Conservation (phyloP, 768 basidiomycete species). For the Ephemerocybe angulata region DNA sequence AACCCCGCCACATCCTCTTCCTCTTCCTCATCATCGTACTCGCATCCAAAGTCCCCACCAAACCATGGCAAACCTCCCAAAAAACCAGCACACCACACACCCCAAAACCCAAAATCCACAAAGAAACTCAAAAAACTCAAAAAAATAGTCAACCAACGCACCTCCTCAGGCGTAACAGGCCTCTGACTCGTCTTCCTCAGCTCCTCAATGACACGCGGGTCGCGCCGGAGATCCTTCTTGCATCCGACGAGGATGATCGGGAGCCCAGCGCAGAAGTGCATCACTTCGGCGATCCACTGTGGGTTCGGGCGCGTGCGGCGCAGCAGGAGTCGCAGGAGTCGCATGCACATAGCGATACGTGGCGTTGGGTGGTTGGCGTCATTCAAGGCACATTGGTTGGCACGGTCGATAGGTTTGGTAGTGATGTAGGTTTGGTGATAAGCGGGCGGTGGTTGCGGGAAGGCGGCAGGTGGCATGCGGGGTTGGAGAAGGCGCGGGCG, state of each 20-base stretch:
- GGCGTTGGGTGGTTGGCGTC: no score
- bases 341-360: no score
- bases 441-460: no score
- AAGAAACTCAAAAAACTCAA: not conserved
- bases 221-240: conserved; percentile 97
- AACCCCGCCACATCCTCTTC: no score
- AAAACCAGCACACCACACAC: not conserved
- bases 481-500: no score
- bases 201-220: conserved; percentile 90
- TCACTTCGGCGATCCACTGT: conserved; percentile 98
- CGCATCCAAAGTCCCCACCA: not conserved
- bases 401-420: no score
- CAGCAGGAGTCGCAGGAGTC: not conserved
- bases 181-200: conserved; percentile 91
- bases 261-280: conserved; percentile 93
- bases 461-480: no score
- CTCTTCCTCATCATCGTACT: not conserved
- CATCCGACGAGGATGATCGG: conserved; percentile 98
- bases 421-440: no score
- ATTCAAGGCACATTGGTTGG: no score
- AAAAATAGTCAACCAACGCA: conserved; percentile 25
- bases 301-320: conserved; percentile 4
- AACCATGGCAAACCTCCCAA: not conserved
- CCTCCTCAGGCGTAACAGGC: conserved; percentile 93
- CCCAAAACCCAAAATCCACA: not conserved